Percentiles rank a stretch among this genome's conserved stretches.
Evolutionary conservation across 73 alveolate genomes (phyloP).

Genomic region (Urostyla sp.): DNA sequence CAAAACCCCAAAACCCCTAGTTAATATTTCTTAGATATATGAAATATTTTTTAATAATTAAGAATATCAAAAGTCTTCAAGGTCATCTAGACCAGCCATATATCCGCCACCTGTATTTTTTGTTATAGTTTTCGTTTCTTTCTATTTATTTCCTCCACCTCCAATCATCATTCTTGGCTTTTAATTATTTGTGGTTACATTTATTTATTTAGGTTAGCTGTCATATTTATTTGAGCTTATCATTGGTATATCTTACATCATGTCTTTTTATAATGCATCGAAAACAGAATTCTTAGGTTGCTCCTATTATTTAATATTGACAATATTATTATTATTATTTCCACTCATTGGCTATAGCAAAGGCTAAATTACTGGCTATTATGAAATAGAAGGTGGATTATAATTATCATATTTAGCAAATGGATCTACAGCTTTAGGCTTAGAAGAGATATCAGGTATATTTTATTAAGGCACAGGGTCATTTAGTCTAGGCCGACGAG

Average conservation of each 20-base stretch:
- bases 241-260: not conserved
- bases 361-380: not conserved
- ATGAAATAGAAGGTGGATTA: constrained; percentile 15
- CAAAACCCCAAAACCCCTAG: too few species aligned
- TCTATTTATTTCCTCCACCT: constrained; percentile 7
- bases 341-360: not conserved
- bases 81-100: constrained; percentile 41
- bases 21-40: too few species aligned
- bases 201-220: not conserved
- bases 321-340: not conserved
- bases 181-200: constrained; percentile 23
- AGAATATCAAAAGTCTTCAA: constrained; percentile 20
- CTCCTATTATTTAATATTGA: constrained; percentile 2
- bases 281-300: constrained; percentile 4
- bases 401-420: constrained; percentile 54
- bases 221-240: not conserved
- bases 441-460: too few species aligned
- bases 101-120: constrained; percentile 20
- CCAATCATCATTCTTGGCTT: constrained; percentile 49
- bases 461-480: too few species aligned
- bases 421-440: constrained; percentile 19
- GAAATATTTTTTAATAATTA: too few species aligned
- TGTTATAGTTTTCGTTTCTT: constrained; percentile 1
- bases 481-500: too few species aligned
- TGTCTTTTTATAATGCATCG: not conserved